Percentiles rank a stretch among this genome's conserved stretches.
phyloP scores from a whole-genome alignment of 2,329 filamentous ascomycete species.

The Hymenoscyphus fraxineus region DNA sequence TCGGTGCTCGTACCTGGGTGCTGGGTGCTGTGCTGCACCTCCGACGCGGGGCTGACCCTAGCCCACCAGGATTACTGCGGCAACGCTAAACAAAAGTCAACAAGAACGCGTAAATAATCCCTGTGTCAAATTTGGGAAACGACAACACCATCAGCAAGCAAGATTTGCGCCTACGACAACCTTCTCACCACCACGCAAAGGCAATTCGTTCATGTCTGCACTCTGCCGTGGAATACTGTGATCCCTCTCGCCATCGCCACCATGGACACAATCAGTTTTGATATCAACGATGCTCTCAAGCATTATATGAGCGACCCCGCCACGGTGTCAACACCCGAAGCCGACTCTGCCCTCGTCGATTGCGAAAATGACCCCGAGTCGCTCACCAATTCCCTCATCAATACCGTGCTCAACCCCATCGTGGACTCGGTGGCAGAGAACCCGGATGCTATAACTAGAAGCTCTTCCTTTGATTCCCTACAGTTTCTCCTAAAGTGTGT shows the following conservation, averaged over 20 bases:
- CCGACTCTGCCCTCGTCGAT: slow-evolving; percentile 76
- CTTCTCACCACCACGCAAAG: slow-evolving; percentile 29
- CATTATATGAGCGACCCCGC: slow-evolving; percentile 92
- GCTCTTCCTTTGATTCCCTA: slow-evolving; percentile 81
- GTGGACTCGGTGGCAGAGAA: slow-evolving; percentile 89
- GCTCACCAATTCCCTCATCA: slow-evolving; percentile 69
- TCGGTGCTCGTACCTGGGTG: no score
- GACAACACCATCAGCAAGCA: slow-evolving; percentile 1
- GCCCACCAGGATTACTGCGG: background rate
- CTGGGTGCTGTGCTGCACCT: background rate
- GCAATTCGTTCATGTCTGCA: slow-evolving; percentile 23
- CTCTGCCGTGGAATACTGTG: slow-evolving; percentile 16
- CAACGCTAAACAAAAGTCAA: slow-evolving; percentile 11
- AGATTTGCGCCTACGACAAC: slow-evolving; percentile 25
- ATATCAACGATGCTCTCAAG: slow-evolving; percentile 95
- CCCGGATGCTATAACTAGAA: slow-evolving; percentile 79
- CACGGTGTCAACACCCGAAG: slow-evolving; percentile 79
- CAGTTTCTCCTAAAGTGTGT: slow-evolving; percentile 96
- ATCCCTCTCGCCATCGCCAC: slow-evolving; percentile 32
- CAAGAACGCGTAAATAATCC: slow-evolving; percentile 15
- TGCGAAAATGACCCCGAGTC: slow-evolving; percentile 89
- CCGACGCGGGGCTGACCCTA: background rate
- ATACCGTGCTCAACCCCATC: slow-evolving; percentile 83
- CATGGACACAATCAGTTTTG: slow-evolving; percentile 80
- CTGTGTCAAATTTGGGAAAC: background rate